These are phyloP conservation scores for Nemania diffusa DNA, from an alignment of 2,329 filamentous ascomycete genomes.

Conservation along the genomic window DNA sequence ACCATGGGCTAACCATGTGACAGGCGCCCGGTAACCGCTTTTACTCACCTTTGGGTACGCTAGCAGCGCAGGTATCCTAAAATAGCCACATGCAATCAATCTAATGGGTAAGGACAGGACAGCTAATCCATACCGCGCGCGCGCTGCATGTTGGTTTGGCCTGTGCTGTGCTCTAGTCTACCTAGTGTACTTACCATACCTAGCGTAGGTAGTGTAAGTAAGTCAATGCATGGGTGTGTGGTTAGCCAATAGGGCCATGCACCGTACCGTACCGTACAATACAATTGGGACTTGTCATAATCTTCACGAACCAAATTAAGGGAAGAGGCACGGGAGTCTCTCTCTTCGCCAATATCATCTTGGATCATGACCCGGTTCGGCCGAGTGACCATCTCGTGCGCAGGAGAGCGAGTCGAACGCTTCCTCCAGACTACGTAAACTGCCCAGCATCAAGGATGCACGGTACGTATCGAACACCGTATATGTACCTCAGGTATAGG, in stretches of 20 bases:
- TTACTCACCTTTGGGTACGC: constrained; percentile 18
- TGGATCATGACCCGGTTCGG: constrained; percentile 11
- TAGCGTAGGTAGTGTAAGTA: too few relatives aligned
- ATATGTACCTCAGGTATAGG: not conserved
- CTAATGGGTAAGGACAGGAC: constrained; percentile 22
- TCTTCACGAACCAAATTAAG: constrained; percentile 10
- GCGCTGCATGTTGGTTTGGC: constrained; percentile 23
- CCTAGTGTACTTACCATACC: too few relatives aligned
- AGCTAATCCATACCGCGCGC: not conserved
- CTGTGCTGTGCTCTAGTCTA: not conserved
- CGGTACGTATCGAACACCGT: not conserved
- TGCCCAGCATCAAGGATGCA: not conserved
- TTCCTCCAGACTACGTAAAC: constrained; percentile 1
- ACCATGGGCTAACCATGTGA: not conserved
- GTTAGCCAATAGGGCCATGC: constrained; percentile 15
- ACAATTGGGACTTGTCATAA: not conserved
- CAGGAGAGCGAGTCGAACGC: constrained; percentile 9
- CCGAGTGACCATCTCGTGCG: constrained; percentile 16
- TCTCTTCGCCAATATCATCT: not conserved
- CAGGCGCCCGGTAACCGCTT: constrained; percentile 15
- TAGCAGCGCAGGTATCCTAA: constrained; percentile 2
- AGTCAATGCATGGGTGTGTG: constrained; percentile 16
- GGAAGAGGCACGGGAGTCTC: constrained; percentile 22
- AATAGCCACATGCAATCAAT: constrained; percentile 24
- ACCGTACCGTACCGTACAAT: constrained; percentile 2